A percentile compares a stretch with the other conserved stretches of the same genome.
These are phyloP conservation scores for Cladosporium sp. DNA, from an alignment of 2,329 filamentous ascomycete genomes.

Conservation along the genomic window DNA sequence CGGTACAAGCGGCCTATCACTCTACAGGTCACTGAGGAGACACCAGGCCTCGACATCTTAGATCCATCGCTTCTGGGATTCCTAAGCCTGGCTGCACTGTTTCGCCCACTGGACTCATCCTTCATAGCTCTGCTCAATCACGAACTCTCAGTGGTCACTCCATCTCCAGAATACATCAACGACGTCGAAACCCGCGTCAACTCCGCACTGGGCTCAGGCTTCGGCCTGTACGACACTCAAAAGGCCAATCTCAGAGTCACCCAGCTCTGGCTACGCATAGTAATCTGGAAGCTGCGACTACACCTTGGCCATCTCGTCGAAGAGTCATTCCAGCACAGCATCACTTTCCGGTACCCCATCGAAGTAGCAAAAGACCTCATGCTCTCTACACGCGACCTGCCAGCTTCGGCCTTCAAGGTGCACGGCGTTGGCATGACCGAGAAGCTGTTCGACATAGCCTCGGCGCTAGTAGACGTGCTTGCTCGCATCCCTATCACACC, in stretches of 20 bases:
- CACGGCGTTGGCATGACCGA: slow-evolving; percentile 45
- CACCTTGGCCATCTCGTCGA: slow-evolving; percentile 13
- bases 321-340: slow-evolving; percentile 12
- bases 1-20: slow-evolving; percentile 6
- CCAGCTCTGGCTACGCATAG: slow-evolving; percentile 12
- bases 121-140: slow-evolving; percentile 11
- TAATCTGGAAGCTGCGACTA: slow-evolving; percentile 9
- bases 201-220: neutral
- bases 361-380: slow-evolving; percentile 15
- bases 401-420: slow-evolving; percentile 29
- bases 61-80: slow-evolving; percentile 7
- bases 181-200: slow-evolving; percentile 10
- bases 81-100: neutral
- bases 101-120: slow-evolving; percentile 12
- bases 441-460: slow-evolving; percentile 43
- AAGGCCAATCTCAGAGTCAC: slow-evolving; percentile 16
- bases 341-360: slow-evolving; percentile 13
- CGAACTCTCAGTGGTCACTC: neutral
- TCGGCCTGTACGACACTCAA: slow-evolving; percentile 9
- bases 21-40: slow-evolving; percentile 7
- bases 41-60: neutral
- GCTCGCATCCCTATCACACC: slow-evolving; percentile 7
- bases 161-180: slow-evolving; percentile 5
- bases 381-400: slow-evolving; percentile 13
- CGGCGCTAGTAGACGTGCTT: slow-evolving; percentile 9